Evolutionary conservation across 1,284 basidiomycete genomes (phyloP).

Genomic region (Violaceomyces palustris): DNA sequence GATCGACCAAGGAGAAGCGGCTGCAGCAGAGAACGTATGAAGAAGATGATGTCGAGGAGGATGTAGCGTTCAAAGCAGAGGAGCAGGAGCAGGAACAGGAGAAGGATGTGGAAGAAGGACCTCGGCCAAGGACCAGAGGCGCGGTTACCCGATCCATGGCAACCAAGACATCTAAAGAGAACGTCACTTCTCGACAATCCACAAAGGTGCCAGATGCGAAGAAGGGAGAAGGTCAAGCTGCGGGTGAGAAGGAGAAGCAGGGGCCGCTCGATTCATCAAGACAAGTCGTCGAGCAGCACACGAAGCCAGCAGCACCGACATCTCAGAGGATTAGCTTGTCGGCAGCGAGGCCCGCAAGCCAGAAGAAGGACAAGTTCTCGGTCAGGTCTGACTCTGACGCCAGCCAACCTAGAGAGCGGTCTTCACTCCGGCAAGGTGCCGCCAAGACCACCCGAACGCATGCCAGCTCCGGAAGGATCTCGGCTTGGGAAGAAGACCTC

Average conservation of each 20-base stretch:
- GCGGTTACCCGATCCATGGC: too few relatives aligned
- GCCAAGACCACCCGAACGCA: constrained; percentile 42
- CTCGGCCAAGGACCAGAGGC: background rate
- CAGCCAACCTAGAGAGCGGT: constrained; percentile 21
- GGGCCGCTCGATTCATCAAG: too few relatives aligned
- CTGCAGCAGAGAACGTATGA: background rate
- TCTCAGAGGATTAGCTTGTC: background rate
- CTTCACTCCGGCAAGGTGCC: constrained; percentile 43
- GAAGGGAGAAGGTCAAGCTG: too few relatives aligned
- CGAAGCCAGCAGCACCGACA: too few relatives aligned
- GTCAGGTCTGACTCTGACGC: constrained; percentile 21
- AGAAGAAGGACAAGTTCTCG: constrained; percentile 37
- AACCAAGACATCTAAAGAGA: too few relatives aligned
- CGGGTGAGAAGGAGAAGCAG: too few relatives aligned
- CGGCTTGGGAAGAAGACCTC: constrained; percentile 41
- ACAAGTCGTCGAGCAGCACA: too few relatives aligned
- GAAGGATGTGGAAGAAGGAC: background rate
- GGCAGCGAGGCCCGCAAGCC: too few relatives aligned
- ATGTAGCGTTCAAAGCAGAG: constrained; percentile 4
- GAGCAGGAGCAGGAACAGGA: too few relatives aligned
- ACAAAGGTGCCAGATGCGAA: too few relatives aligned
- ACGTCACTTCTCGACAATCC: too few relatives aligned
- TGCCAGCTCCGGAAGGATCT: constrained; percentile 43
- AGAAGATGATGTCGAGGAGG: background rate
- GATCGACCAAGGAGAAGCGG: background rate